Base-by-base conservation (phyloP, 345 rosid species). In the Barbarea vulgaris region DNA sequence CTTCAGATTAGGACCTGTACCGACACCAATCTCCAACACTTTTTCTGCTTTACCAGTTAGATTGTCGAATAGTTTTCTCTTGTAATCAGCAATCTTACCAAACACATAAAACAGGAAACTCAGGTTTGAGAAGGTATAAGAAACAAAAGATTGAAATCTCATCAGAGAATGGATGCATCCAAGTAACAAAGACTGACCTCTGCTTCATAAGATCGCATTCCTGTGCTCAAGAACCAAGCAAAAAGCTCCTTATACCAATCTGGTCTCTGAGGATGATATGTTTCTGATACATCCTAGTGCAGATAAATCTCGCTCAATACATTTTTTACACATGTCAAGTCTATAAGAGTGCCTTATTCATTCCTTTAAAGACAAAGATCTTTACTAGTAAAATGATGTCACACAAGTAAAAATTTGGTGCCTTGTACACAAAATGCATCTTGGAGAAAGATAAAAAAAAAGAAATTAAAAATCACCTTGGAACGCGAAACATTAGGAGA, bases 11-110 rank as follows among this genome's bases (percentile, higher is more conserved):
- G 98, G 97, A 42, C 92, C 92, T 4, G 96, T 84, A 5, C 96
- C 97, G 44, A 89, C 79, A 14, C 97, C 96, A 67, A 89, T 83
- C 84, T 93, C 95, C 83, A 93, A 42, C 28, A 90, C 84, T 57
- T 68, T 83, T 80, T 83, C 74, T 25, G 86, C 89, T 70, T 84
- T 83, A 46, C 89, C 91, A 44, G 59, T 80, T 86, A 93, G 57
- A 18, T 83, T 77, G 44, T 48, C 31, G 72, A 93, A 90, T 15
- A 89, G 80, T 65, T 77, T 73, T 52, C 77, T 81, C 81, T 87
- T 89, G 83, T 84, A 85, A 58, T 63, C 76, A 36, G 86, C 86
- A 79, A 90, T 65, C 95, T 81, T 53, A 69, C 22, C 22, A 13
- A 72, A 51, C 34, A 60, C 30, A 60, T 47, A 39, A 53, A 31